These are phyloP conservation scores for Chlorella sorokiniana DNA, from an alignment of 139 green algal genomes.

Conservation along the genomic window DNA sequence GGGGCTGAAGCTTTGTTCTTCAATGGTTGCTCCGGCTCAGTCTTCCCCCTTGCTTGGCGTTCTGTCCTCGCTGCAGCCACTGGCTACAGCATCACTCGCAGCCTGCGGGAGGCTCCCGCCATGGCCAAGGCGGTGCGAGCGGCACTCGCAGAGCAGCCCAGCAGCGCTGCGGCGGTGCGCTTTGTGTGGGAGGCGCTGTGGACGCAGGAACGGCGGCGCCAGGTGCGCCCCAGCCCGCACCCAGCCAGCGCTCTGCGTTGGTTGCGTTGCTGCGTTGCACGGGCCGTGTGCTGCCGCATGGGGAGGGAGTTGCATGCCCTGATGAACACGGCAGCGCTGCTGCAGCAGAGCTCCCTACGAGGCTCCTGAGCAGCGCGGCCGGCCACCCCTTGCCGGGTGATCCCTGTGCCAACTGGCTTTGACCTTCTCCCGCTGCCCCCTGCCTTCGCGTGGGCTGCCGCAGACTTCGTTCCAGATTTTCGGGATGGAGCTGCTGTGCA, in stretches of 20 bases:
- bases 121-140: slow-evolving; percentile 68
- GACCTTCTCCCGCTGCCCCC: slow-evolving; percentile 67
- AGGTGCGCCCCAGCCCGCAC: slow-evolving; percentile 45
- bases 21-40: background rate
- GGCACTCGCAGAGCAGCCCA: slow-evolving; percentile 38
- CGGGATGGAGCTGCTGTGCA: slow-evolving; percentile 87
- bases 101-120: slow-evolving; percentile 76
- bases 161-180: slow-evolving; percentile 47
- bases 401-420: background rate
- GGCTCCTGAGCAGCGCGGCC: too few species aligned
- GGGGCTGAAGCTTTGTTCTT: too few species aligned
- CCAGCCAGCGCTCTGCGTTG: background rate
- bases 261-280: background rate
- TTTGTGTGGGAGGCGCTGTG: slow-evolving; percentile 86
- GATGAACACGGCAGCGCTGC: too few species aligned
- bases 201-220: slow-evolving; percentile 79
- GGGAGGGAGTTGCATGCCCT: too few species aligned
- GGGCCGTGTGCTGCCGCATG: background rate
- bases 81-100: slow-evolving; percentile 94
- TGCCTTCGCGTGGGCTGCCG: slow-evolving; percentile 68
- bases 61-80: slow-evolving; percentile 24
- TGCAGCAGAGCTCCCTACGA: too few species aligned
- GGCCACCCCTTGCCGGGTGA: background rate
- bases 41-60: background rate
- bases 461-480: slow-evolving; percentile 94